Evolutionary conservation across 2,329 filamentous ascomycete genomes (phyloP).

Genomic region (Onygenales sp.): DNA sequence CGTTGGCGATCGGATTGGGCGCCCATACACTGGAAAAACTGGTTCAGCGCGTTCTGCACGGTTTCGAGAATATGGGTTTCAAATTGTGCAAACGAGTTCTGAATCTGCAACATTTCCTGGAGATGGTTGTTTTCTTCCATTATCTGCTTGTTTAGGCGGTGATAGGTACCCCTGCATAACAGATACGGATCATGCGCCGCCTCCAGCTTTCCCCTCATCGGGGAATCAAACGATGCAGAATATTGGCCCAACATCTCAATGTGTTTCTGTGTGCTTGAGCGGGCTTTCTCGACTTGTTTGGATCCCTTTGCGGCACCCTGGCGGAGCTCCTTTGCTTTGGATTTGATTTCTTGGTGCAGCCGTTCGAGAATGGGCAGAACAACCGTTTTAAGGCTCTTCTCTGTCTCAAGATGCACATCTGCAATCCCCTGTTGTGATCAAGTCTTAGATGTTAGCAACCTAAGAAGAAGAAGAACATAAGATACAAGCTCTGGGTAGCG

Average conservation of each 20-base stretch:
- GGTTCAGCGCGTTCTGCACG: slow-evolving; percentile 70
- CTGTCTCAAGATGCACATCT: slow-evolving; percentile 83
- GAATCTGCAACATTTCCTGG: slow-evolving; percentile 83
- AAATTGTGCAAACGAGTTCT: slow-evolving; percentile 79
- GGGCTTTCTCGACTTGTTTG: slow-evolving; percentile 87
- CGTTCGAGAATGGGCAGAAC: slow-evolving; percentile 84
- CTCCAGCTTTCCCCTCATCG: slow-evolving; percentile 57
- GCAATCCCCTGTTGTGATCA: slow-evolving; percentile 55
- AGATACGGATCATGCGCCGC: slow-evolving; percentile 80
- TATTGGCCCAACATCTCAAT: slow-evolving; percentile 89
- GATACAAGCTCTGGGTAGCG: slow-evolving; percentile 28
- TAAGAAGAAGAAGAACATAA: not conserved
- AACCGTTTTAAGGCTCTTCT: slow-evolving; percentile 76
- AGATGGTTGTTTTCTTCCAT: slow-evolving; percentile 93
- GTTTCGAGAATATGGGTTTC: slow-evolving; percentile 77
- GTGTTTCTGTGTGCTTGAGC: slow-evolving; percentile 80
- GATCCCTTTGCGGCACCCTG: slow-evolving; percentile 72
- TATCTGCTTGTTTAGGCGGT: slow-evolving; percentile 83
- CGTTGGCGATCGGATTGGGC: slow-evolving; percentile 75
- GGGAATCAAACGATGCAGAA: slow-evolving; percentile 66
- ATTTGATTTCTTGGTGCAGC: slow-evolving; percentile 92
- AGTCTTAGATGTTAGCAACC: slow-evolving; percentile 1
- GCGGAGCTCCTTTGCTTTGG: slow-evolving; percentile 82
- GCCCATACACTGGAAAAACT: slow-evolving; percentile 72
- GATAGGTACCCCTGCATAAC: slow-evolving; percentile 66